Percentiles rank a stretch among this genome's conserved stretches.
phyloP scores from a whole-genome alignment of 768 basidiomycete genomes.

The Mycena olivaceomarginata region DNA sequence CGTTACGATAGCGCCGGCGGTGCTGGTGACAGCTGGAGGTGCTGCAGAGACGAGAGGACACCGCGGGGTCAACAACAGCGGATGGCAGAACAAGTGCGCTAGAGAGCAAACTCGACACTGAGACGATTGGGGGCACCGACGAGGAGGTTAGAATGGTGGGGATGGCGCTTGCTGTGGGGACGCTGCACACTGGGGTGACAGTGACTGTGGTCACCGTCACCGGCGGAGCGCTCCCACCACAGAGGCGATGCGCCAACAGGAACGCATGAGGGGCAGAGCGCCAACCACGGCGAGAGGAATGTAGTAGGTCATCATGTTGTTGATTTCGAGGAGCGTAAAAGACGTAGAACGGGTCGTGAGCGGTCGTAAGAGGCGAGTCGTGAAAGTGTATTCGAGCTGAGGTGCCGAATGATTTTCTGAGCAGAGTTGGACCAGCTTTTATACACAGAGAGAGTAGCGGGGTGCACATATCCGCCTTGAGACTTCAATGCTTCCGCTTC shows the following conservation, averaged over 20 bases:
- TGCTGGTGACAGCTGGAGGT: not conserved
- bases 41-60: not conserved
- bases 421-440: constrained; percentile 3
- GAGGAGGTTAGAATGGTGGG: too few relatives aligned
- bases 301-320: constrained; percentile 27
- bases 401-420: constrained; percentile 7
- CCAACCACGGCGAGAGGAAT: constrained; percentile 19
- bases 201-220: constrained; percentile 10
- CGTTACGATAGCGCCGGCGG: not conserved
- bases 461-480: constrained; percentile 15
- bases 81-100: too few relatives aligned
- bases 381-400: constrained; percentile 16
- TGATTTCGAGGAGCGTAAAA: not conserved
- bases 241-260: constrained; percentile 1
- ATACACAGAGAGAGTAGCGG: constrained; percentile 17
- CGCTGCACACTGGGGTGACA: constrained; percentile 8
- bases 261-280: constrained; percentile 14
- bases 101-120: too few relatives aligned
- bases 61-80: not conserved
- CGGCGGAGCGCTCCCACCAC: not conserved
- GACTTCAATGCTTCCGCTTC: not conserved
- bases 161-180: too few relatives aligned
- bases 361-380: not conserved
- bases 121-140: too few relatives aligned
- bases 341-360: constrained; percentile 4